A percentile compares a stretch with the other conserved stretches of the same genome.
Evolutionary conservation across 768 basidiomycete genomes (phyloP).

Genomic region (Vishniacozyma victoriae): DNA sequence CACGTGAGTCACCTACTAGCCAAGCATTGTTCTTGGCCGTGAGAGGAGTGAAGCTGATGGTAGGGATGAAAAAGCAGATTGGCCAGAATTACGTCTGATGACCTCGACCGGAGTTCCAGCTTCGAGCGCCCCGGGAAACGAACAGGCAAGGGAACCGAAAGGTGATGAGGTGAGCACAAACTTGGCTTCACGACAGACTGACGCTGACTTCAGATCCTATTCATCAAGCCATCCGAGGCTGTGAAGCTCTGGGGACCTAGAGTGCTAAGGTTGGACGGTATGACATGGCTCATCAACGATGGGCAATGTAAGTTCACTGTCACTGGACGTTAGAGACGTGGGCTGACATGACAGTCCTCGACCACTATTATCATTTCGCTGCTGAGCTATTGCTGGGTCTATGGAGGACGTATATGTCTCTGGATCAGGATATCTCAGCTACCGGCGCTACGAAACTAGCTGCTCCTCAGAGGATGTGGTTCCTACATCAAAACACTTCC

Average conservation of each 20-base stretch:
- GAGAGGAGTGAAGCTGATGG: background rate
- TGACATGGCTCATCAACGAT: conserved; percentile 52
- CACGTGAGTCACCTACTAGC: conserved; percentile 30
- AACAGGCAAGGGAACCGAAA: conserved; percentile 63
- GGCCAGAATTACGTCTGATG: conserved; percentile 52
- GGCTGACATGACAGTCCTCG: conserved; percentile 52
- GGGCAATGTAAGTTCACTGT: conserved; percentile 50
- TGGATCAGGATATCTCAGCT: conserved; percentile 39
- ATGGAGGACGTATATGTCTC: conserved; percentile 58
- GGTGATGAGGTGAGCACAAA: conserved; percentile 53
- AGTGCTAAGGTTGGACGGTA: conserved; percentile 65
- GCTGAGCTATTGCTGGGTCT: conserved; percentile 72
- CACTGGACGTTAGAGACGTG: background rate
- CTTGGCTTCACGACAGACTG: background rate
- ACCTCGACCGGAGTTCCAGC: conserved; percentile 63
- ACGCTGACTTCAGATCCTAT: conserved; percentile 36
- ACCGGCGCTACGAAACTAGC: conserved; percentile 50
- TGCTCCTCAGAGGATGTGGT: conserved; percentile 63
- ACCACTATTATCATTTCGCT: conserved; percentile 81
- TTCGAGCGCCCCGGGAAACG: conserved; percentile 59
- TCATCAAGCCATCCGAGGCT: conserved; percentile 61
- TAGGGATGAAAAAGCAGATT: conserved; percentile 27
- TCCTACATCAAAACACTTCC: conserved; percentile 50
- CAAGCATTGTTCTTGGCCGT: background rate
- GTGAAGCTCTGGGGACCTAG: conserved; percentile 58